These are phyloP conservation scores for Curvularia lunata DNA, from an alignment of 2,329 filamentous ascomycete species.

Conservation along the genomic window DNA sequence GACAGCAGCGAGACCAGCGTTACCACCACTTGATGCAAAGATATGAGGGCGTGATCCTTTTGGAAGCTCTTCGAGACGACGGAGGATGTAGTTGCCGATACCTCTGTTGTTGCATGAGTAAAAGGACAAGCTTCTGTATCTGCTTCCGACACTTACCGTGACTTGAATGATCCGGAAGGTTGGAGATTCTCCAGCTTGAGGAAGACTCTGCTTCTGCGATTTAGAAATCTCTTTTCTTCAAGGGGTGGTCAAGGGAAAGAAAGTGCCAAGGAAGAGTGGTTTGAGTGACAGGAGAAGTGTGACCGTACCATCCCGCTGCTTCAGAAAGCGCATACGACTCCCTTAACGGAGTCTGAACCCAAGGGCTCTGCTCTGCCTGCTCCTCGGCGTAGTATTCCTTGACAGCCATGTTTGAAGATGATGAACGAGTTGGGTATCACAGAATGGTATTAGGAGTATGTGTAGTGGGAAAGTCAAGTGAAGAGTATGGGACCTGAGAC, in stretches of 20 bases:
- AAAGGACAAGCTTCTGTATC: neutral
- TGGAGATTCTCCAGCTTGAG: conserved; percentile 87
- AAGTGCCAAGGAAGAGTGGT: neutral
- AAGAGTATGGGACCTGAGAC: neutral
- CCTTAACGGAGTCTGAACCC: conserved; percentile 74
- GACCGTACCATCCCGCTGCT: conserved; percentile 72
- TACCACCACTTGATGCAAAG: conserved; percentile 81
- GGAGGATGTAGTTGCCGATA: conserved; percentile 73
- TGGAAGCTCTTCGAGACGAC: conserved; percentile 51
- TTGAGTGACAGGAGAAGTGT: conserved; percentile 25
- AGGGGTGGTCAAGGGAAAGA: neutral
- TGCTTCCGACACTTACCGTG: conserved; percentile 48
- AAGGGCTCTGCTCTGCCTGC: conserved; percentile 54
- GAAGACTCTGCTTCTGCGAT: conserved; percentile 70
- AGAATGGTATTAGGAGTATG: conserved; percentile 12
- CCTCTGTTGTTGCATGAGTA: conserved; percentile 51
- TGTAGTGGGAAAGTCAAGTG: conserved; percentile 1
- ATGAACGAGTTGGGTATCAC: conserved; percentile 16
- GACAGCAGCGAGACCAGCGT: conserved; percentile 83
- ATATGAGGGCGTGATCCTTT: conserved; percentile 62
- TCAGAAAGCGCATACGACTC: conserved; percentile 71
- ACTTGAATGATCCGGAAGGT: conserved; percentile 87
- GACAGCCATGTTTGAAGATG: conserved; percentile 32
- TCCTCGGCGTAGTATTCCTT: conserved; percentile 29
- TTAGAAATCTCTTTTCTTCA: conserved; percentile 45